A percentile compares a stretch with the other conserved stretches of the same genome.
These are phyloP conservation scores for Cercospora zeae-maydis DNA, from an alignment of 2,329 filamentous ascomycete species.

Conservation along the genomic window DNA sequence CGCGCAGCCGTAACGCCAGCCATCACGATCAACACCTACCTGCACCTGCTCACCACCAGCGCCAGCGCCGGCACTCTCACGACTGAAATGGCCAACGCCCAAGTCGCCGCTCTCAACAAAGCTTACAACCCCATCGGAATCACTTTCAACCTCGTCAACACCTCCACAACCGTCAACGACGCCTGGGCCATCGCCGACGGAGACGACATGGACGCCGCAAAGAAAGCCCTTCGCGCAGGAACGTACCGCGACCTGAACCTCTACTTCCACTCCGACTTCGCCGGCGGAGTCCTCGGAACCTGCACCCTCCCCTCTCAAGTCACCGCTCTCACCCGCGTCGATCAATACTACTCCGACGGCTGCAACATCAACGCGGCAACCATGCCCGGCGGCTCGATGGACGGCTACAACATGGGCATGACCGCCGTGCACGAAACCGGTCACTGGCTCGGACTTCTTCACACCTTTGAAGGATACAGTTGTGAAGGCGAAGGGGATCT, in stretches of 20 bases:
- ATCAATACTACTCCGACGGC: constrained; percentile 51
- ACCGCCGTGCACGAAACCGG: constrained; percentile 49
- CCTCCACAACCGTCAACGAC: constrained; percentile 52
- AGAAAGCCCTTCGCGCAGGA: constrained; percentile 51
- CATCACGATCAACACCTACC: constrained; percentile 43
- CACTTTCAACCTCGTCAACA: constrained; percentile 48
- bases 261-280: constrained; percentile 57
- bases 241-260: constrained; percentile 55
- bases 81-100: constrained; percentile 40
- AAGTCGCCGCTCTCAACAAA: constrained; percentile 41
- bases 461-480: constrained; percentile 47
- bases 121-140: constrained; percentile 52
- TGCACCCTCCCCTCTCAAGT: constrained; percentile 50
- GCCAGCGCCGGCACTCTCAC: constrained; percentile 40
- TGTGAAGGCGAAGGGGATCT: constrained; percentile 46
- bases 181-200: constrained; percentile 51
- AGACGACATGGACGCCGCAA: constrained; percentile 50
- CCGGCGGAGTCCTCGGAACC: constrained; percentile 49
- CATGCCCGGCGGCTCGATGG: constrained; percentile 51
- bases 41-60: constrained; percentile 45
- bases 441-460: constrained; percentile 48
- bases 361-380: constrained; percentile 57
- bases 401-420: constrained; percentile 49
- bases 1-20: constrained; percentile 23
- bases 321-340: constrained; percentile 30